phyloP scores from a whole-genome alignment of 2,329 filamentous ascomycete species.

The Fusarium veterinarium region DNA sequence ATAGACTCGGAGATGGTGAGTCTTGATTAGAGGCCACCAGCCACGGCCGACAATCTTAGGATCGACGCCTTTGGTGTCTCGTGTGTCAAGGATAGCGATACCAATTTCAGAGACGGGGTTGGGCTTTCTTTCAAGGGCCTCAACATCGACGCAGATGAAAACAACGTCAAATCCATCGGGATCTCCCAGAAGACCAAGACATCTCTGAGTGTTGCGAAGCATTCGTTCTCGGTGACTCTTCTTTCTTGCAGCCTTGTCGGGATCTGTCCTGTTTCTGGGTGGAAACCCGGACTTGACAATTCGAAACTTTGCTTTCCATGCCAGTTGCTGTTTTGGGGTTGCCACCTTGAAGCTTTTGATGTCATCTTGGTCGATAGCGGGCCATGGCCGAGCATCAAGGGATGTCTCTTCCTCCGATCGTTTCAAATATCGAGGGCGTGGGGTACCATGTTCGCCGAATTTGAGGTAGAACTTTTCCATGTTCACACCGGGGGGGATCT shows the following conservation, averaged over 20 bases:
- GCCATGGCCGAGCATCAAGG: slow-evolving; percentile 46
- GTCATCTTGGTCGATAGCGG: slow-evolving; percentile 53
- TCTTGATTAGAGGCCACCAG: slow-evolving; percentile 76
- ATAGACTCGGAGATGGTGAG: slow-evolving; percentile 79
- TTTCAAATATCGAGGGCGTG: slow-evolving; percentile 76
- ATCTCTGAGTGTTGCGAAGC: slow-evolving; percentile 73
- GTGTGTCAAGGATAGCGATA: slow-evolving; percentile 81
- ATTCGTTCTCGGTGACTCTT: slow-evolving; percentile 64
- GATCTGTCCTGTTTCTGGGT: slow-evolving; percentile 51
- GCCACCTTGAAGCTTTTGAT: slow-evolving; percentile 47
- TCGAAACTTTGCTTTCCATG: slow-evolving; percentile 39
- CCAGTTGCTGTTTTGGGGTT: slow-evolving; percentile 2
- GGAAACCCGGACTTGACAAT: slow-evolving; percentile 35
- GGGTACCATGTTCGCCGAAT: slow-evolving; percentile 71
- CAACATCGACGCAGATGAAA: slow-evolving; percentile 84
- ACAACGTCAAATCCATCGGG: slow-evolving; percentile 53
- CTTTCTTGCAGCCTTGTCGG: slow-evolving; percentile 58
- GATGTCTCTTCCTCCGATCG: slow-evolving; percentile 59
- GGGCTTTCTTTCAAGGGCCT: slow-evolving; percentile 78
- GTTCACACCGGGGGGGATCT: slow-evolving; percentile 65
- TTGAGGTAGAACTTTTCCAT: slow-evolving; percentile 67
- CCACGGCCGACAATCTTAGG: slow-evolving; percentile 71
- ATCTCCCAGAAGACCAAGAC: slow-evolving; percentile 69
- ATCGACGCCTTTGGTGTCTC: slow-evolving; percentile 60
- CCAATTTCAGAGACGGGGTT: slow-evolving; percentile 85